A percentile compares a stretch with the other conserved stretches of the same genome.
Evolutionary conservation across 1,284 basidiomycete genomes (phyloP).

Genomic region (Malassezia caprae): DNA sequence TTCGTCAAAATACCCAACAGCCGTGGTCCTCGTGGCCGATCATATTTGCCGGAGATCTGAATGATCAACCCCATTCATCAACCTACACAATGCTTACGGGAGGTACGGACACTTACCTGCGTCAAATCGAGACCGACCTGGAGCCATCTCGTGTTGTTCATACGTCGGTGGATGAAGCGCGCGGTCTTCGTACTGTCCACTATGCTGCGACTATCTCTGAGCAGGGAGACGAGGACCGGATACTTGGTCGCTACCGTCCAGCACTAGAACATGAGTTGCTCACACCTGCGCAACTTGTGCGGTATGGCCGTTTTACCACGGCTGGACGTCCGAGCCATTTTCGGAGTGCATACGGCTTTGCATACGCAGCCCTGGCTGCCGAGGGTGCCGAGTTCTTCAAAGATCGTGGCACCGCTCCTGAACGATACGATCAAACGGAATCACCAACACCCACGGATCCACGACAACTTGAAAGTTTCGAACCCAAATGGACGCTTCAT

Average conservation of each 20-base stretch:
- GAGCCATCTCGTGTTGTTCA: conserved; percentile 69
- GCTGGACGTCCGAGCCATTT: conserved; percentile 13
- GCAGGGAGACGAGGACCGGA: conserved; percentile 32
- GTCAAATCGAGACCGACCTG: conserved; percentile 56
- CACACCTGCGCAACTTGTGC: conserved; percentile 56
- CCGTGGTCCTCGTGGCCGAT: conserved; percentile 60
- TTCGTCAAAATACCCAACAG: conserved; percentile 51
- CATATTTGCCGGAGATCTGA: conserved; percentile 82
- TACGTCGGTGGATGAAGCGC: conserved; percentile 58
- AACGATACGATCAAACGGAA: conserved; percentile 36
- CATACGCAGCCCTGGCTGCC: conserved; percentile 47
- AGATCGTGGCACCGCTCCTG: conserved; percentile 22
- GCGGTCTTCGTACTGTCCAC: conserved; percentile 49
- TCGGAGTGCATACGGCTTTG: conserved; percentile 50
- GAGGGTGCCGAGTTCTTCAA: conserved; percentile 26
- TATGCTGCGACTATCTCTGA: conserved; percentile 33
- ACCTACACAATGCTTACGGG: conserved; percentile 66
- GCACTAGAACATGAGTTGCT: conserved; percentile 55
- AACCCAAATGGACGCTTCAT: conserved; percentile 47
- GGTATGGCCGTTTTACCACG: conserved; percentile 51
- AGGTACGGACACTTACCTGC: conserved; percentile 50
- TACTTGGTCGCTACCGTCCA: conserved; percentile 21
- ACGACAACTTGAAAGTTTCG: conserved; percentile 28
- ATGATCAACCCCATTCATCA: conserved; percentile 74
- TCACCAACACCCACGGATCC: conserved; percentile 23